phyloP scores from a whole-genome alignment of 768 basidiomycete genomes.

The Mycena olivaceomarginata region DNA sequence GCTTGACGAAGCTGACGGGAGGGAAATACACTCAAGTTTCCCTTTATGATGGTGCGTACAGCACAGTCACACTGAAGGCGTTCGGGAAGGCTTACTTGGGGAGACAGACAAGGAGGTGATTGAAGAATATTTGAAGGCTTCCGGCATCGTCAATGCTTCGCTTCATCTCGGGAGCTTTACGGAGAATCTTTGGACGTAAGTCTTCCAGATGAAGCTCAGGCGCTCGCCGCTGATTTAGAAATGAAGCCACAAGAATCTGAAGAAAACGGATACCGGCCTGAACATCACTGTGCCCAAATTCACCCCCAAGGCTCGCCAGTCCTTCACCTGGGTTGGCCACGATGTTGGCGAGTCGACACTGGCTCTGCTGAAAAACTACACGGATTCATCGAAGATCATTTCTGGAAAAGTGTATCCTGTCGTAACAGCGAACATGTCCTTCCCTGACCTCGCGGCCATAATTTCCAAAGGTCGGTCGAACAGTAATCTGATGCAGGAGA shows the following conservation, averaged over 20 bases:
- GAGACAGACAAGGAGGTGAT: constrained; percentile 1
- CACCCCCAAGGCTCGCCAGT: background rate
- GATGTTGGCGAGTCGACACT: background rate
- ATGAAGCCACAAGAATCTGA: background rate
- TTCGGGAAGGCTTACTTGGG: background rate
- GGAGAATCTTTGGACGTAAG: constrained; percentile 24
- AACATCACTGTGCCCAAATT: background rate
- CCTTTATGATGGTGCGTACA: background rate
- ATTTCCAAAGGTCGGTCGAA: background rate
- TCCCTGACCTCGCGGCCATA: background rate
- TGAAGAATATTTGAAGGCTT: constrained; percentile 16
- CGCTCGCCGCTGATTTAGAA: background rate
- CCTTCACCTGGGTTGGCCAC: background rate
- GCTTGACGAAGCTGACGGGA: background rate
- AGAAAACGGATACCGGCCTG: background rate
- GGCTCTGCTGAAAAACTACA: background rate
- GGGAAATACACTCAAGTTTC: background rate
- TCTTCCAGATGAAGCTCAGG: background rate
- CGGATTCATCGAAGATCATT: background rate
- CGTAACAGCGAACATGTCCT: constrained; percentile 17
- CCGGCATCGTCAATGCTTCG: constrained; percentile 14
- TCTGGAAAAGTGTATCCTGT: constrained; percentile 17
- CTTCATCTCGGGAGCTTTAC: constrained; percentile 17
- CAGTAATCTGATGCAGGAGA: background rate
- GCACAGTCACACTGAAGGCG: background rate